Evolutionary conservation across 306 rosid genomes (phyloP), one percentile per base, ranked within the genome.

Genomic region (Castanea mollissima): DNA sequence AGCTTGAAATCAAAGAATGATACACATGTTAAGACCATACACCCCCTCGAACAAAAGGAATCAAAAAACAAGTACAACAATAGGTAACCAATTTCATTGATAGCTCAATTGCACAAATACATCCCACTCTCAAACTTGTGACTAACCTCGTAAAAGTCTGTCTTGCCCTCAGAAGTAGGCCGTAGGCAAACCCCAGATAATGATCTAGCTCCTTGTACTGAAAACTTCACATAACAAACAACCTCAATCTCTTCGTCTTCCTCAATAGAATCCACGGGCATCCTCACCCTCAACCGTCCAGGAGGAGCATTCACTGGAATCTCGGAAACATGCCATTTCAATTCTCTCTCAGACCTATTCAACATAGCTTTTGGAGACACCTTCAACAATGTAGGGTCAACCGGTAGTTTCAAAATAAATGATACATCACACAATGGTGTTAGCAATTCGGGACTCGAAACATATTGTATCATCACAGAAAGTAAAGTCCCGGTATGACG

Each of bases 391-490:
- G 98, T 83, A 34, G 98, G 98, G 72, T 95, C 99, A 51, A 83
- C 86, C 0, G 99, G 99, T 46, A 95, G 87, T 77, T 93, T 93
- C 82, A 95, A 75, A 80, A 82, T 73, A 84, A 95, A 95, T 12
- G 91, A 89, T 41, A 95, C 97, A 79, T 91, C 91, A 51, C 55
- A 89, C 91, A 95, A 81, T 23, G 99, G 99, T 12, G 59, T 77
- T 5, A 86, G 90, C 88, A 93, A 82, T 74, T 89, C 97, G 52
- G 97, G 99, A 83, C 89, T 93, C 6, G 88, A 84, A 51, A 81
- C 91, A 74, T 93, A 95, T 68, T 95, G 99, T 76, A 95, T 88
- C 99, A 95, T 95, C 76, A 93, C 91, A 70, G 97, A 91, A 20
- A 95, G 88, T 73, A 95, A 85, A 80, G 92, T 92, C 71, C 99